Percentiles rank a stretch among this genome's conserved stretches.
phyloP scores from a whole-genome alignment of 2,329 filamentous ascomycete genomes.

The Lachnellula arida region DNA sequence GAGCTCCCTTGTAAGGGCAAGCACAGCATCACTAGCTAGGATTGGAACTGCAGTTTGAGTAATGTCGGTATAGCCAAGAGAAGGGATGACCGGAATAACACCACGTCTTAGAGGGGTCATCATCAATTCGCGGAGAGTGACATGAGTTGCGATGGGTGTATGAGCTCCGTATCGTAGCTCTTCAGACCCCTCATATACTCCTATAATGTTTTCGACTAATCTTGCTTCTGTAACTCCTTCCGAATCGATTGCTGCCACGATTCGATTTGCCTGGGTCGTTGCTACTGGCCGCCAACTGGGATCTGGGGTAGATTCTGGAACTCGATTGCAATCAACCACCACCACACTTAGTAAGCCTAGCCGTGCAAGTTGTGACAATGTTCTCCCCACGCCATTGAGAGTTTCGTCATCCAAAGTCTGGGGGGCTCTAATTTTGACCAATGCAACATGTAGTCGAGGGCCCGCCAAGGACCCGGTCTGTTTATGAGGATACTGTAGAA shows the following conservation, averaged over 20 bases:
- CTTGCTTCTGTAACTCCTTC: slow-evolving; percentile 65
- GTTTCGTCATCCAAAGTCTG: slow-evolving; percentile 65
- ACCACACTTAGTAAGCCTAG: slow-evolving; percentile 80
- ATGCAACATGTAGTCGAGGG: slow-evolving; percentile 63
- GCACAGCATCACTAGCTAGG: slow-evolving; percentile 59
- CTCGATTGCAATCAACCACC: slow-evolving; percentile 64
- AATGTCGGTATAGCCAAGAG: slow-evolving; percentile 54
- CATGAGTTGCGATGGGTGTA: slow-evolving; percentile 23
- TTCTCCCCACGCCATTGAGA: slow-evolving; percentile 72
- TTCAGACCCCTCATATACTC: slow-evolving; percentile 22
- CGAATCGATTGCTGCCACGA: slow-evolving; percentile 70
- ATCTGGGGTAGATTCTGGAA: slow-evolving; percentile 9
- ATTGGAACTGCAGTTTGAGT: slow-evolving; percentile 45
- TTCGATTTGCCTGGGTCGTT: slow-evolving; percentile 62
- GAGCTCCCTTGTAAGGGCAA: slow-evolving; percentile 74
- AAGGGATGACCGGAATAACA: slow-evolving; percentile 64
- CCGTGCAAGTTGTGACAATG: slow-evolving; percentile 74
- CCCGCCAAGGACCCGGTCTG: slow-evolving; percentile 13
- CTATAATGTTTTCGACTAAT: slow-evolving; percentile 52
- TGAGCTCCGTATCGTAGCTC: slow-evolving; percentile 2
- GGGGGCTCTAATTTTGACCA: slow-evolving; percentile 77
- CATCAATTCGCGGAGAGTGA: slow-evolving; percentile 50
- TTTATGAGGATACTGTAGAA: slow-evolving; percentile 45
- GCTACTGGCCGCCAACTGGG: slow-evolving; percentile 41
- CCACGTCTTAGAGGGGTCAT: slow-evolving; percentile 63